Conservation (phyloP, 768 basidiomycete genomes). For the Hericium alpestre region DNA sequence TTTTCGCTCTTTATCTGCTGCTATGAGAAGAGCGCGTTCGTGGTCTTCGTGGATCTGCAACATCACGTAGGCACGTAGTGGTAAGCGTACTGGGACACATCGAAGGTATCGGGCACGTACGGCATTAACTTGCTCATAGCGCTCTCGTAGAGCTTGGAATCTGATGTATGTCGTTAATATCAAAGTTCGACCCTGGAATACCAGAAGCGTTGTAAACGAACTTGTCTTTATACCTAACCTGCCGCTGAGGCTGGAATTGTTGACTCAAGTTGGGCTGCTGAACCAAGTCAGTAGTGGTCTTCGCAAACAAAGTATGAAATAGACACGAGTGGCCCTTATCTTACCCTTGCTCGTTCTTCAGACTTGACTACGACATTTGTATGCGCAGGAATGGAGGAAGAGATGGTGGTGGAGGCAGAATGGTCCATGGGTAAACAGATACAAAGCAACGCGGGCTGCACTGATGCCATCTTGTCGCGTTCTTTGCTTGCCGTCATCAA, state of each 20-base stretch:
- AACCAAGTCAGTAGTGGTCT: too few relatives aligned
- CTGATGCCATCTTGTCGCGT: not conserved
- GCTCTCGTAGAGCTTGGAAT: conserved; percentile 13
- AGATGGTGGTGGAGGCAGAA: not conserved
- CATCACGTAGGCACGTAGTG: not conserved
- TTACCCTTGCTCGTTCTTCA: conserved; percentile 9
- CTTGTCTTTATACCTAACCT: conserved; percentile 14
- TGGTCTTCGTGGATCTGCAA: conserved; percentile 7
- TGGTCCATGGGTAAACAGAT: not conserved
- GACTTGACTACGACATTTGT: conserved; percentile 10
- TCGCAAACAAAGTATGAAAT: too few relatives aligned
- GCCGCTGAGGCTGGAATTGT: not conserved
- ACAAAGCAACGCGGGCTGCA: not conserved
- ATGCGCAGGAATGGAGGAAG: not conserved
- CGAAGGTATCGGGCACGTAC: not conserved
- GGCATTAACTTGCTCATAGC: conserved; percentile 7
- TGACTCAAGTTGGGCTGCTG: not conserved
- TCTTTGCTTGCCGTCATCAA: not conserved
- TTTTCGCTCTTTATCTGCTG: conserved; percentile 10
- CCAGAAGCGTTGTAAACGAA: not conserved
- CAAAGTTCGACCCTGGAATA: too few relatives aligned
- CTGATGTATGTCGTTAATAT: not conserved
- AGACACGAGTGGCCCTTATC: not conserved
- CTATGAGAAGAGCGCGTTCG: conserved; percentile 4
- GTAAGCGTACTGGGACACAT: not conserved